A percentile compares a stretch with the other conserved stretches of the same genome.
Conservation (phyloP, 352 stramenopile genomes). For the Pythium dissotocum region DNA sequence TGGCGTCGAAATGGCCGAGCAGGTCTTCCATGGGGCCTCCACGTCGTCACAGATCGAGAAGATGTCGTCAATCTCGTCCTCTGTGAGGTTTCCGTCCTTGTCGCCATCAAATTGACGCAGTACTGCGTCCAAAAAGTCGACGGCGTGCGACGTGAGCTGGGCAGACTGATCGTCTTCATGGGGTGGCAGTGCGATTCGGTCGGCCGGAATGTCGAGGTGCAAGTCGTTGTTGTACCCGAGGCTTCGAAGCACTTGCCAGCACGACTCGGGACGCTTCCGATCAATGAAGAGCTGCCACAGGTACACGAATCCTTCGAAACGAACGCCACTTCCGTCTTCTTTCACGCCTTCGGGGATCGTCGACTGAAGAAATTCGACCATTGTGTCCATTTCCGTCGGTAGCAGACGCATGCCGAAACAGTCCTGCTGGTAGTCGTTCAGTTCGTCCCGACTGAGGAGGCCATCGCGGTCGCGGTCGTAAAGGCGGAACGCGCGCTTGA, state of each 20-base stretch:
- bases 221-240: constrained; percentile 85
- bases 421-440: constrained; percentile 89
- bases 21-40: constrained; percentile 66
- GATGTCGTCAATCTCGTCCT: constrained; percentile 72
- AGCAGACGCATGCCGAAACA: constrained; percentile 86
- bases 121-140: constrained; percentile 73
- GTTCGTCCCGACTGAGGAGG: constrained; percentile 79
- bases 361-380: constrained; percentile 80
- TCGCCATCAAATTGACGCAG: constrained; percentile 85
- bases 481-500: constrained; percentile 86
- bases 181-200: constrained; percentile 53
- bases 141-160: constrained; percentile 64
- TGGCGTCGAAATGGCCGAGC: constrained; percentile 52
- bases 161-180: constrained; percentile 77
- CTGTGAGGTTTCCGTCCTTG: constrained; percentile 71
- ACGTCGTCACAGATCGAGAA: constrained; percentile 85
- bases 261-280: constrained; percentile 85
- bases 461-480: constrained; percentile 84
- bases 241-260: constrained; percentile 83
- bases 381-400: constrained; percentile 79
- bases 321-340: constrained; percentile 62
- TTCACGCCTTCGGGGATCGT: constrained; percentile 68
- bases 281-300: constrained; percentile 90
- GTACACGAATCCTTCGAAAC: constrained; percentile 79
- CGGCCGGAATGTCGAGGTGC: constrained; percentile 69